These are phyloP conservation scores for Aspergillus bombycis DNA, from an alignment of 2,329 filamentous ascomycete species.

Conservation along the genomic window DNA sequence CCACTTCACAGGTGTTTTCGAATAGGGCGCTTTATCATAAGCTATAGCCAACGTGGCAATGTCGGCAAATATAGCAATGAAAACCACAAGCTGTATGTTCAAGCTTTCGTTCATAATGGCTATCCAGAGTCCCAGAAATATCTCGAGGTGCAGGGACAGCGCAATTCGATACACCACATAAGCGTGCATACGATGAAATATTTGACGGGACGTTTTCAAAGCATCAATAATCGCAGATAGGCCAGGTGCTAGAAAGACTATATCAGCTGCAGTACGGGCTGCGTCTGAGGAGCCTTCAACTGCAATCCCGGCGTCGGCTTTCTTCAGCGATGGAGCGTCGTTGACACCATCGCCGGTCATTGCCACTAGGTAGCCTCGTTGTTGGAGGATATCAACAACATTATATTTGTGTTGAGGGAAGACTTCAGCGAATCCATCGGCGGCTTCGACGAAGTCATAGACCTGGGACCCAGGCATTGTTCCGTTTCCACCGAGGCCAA, in stretches of 20 bases:
- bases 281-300: conserved; percentile 91
- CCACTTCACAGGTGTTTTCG: conserved; percentile 87
- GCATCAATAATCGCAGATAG: conserved; percentile 91
- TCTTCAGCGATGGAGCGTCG: conserved; percentile 89
- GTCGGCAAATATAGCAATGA: conserved; percentile 93
- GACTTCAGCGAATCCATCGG: conserved; percentile 91
- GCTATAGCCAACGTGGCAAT: conserved; percentile 90
- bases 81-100: conserved; percentile 85
- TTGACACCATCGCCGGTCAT: conserved; percentile 98
- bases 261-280: conserved; percentile 87
- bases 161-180: conserved; percentile 96
- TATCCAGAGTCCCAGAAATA: conserved; percentile 91
- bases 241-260: conserved; percentile 89
- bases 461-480: conserved; percentile 93
- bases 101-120: conserved; percentile 82
- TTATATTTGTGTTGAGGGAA: conserved; percentile 96
- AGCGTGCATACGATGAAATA: conserved; percentile 96
- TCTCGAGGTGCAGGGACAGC: conserved; percentile 85
- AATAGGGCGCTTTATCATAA: conserved; percentile 90
- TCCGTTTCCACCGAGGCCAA: conserved; percentile 85
- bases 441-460: conserved; percentile 93
- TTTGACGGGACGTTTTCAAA: conserved; percentile 88
- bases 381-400: conserved; percentile 89
- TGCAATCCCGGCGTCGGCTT: conserved; percentile 94
- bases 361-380: conserved; percentile 89